Conservation (phyloP, 805 yeast species). For the Wickerhamiella shivajii region DNA sequence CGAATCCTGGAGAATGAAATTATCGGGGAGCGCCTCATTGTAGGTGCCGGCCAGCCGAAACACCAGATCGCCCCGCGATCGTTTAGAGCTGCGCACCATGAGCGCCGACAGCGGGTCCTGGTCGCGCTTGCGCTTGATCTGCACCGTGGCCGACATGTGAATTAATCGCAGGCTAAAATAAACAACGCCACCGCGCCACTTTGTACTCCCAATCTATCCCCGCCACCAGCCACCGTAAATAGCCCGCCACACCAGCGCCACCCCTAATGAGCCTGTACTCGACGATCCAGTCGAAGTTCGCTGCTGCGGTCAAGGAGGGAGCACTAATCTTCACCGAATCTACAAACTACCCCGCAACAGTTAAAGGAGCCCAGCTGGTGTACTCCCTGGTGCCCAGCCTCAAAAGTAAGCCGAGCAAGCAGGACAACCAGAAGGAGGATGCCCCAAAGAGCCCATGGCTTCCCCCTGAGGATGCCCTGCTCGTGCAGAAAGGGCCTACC, state of each 20-base stretch:
- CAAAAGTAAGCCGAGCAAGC: conserved; percentile 22
- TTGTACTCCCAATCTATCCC: too few relatives aligned
- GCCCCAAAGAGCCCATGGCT: conserved; percentile 47
- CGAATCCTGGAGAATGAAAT: conserved; percentile 17
- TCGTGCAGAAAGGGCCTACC: conserved; percentile 38
- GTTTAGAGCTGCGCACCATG: conserved; percentile 15
- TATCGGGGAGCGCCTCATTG: conserved; percentile 10
- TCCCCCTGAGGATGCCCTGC: conserved; percentile 62
- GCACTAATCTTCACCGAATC: conserved; percentile 40
- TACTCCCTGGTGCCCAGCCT: conserved; percentile 27
- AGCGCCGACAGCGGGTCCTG: conserved; percentile 85
- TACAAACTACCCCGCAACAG: conserved; percentile 21
- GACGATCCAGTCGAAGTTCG: conserved; percentile 24
- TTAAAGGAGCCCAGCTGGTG: conserved; percentile 22
- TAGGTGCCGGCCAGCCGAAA: conserved; percentile 21
- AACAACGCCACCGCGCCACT: too few relatives aligned
- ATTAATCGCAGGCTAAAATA: too few relatives aligned
- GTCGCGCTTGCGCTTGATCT: conserved; percentile 74
- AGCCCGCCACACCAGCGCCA: too few relatives aligned
- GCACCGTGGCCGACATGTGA: conserved; percentile 29
- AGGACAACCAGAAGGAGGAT: conserved; percentile 4
- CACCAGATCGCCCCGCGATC: conserved; percentile 13
- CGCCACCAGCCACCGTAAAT: too few relatives aligned
- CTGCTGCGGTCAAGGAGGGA: conserved; percentile 34
- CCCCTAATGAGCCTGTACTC: too few relatives aligned